These are phyloP conservation scores for Pichia pseudocactophila DNA, from an alignment of 805 yeast genomes.

Conservation along the genomic window DNA sequence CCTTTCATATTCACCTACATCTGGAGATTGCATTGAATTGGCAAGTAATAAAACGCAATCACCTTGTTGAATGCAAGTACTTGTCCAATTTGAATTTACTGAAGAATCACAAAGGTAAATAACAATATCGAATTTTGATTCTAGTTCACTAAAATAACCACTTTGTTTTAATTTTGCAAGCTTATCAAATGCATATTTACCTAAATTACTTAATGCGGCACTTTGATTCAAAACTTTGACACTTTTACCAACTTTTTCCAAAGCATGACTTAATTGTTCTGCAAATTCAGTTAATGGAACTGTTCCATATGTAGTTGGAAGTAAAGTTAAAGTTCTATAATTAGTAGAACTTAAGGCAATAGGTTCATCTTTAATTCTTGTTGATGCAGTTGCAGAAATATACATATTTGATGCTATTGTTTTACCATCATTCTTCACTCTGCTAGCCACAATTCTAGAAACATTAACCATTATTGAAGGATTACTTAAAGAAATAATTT, in stretches of 20 bases:
- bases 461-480: slow-evolving; percentile 90
- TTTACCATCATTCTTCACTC: slow-evolving; percentile 18
- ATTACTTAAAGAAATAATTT: slow-evolving; percentile 69
- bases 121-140: slow-evolving; percentile 81
- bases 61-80: slow-evolving; percentile 88
- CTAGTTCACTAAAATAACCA: slow-evolving; percentile 85
- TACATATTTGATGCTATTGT: slow-evolving; percentile 10
- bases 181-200: slow-evolving; percentile 88
- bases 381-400: slow-evolving; percentile 20
- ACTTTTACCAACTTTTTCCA: slow-evolving; percentile 59
- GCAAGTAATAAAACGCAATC: slow-evolving; percentile 89
- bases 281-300: slow-evolving; percentile 88
- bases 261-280: slow-evolving; percentile 56
- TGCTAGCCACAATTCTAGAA: slow-evolving; percentile 74
- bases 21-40: slow-evolving; percentile 65
- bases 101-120: slow-evolving; percentile 84
- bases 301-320: slow-evolving; percentile 64
- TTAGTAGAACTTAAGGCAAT: slow-evolving; percentile 32
- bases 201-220: slow-evolving; percentile 67
- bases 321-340: slow-evolving; percentile 74
- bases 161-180: slow-evolving; percentile 77
- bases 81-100: slow-evolving; percentile 79
- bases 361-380: slow-evolving; percentile 26
- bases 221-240: slow-evolving; percentile 81
- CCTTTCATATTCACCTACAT: slow-evolving; percentile 79